Conservation (phyloP, 106 monocot species). For the Gastrodia elata region DNA sequence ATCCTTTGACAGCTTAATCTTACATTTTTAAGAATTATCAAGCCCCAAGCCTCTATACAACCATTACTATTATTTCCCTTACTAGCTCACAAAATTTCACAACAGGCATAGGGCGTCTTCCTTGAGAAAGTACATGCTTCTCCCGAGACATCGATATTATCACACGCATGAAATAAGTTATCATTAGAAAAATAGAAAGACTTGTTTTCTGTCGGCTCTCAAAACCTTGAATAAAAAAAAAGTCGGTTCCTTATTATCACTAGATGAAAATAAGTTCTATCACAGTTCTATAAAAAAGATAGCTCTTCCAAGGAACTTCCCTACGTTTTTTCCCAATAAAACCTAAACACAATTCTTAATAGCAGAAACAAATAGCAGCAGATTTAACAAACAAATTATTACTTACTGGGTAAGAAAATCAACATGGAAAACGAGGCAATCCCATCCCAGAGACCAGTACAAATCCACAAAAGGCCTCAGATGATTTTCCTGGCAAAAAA, state of each 20-base stretch:
- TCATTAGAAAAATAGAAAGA: neutral
- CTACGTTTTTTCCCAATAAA: neutral
- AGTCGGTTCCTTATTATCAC: neutral
- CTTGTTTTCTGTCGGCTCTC: neutral
- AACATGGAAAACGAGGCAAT: slow-evolving; percentile 73
- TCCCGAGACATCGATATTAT: neutral
- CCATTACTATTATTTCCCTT: too few relatives aligned
- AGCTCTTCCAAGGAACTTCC: neutral
- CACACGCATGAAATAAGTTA: neutral
- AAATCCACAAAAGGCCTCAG: slow-evolving; percentile 46
- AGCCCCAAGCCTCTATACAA: too few relatives aligned
- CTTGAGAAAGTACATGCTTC: neutral
- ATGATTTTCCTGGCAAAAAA: slow-evolving; percentile 68
- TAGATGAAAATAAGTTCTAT: neutral
- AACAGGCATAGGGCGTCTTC: too few relatives aligned
- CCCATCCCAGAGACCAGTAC: slow-evolving; percentile 70
- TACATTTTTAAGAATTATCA: too few relatives aligned
- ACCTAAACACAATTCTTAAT: neutral
- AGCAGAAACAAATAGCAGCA: neutral
- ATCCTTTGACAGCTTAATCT: too few relatives aligned
- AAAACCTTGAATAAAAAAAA: neutral
- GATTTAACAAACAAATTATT: neutral
- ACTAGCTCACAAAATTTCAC: too few relatives aligned
- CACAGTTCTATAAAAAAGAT: neutral
- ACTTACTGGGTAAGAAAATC: slow-evolving; percentile 77